Evolutionary conservation across 345 rosid genomes (phyloP).

Genomic region (Syzygium jambos): DNA sequence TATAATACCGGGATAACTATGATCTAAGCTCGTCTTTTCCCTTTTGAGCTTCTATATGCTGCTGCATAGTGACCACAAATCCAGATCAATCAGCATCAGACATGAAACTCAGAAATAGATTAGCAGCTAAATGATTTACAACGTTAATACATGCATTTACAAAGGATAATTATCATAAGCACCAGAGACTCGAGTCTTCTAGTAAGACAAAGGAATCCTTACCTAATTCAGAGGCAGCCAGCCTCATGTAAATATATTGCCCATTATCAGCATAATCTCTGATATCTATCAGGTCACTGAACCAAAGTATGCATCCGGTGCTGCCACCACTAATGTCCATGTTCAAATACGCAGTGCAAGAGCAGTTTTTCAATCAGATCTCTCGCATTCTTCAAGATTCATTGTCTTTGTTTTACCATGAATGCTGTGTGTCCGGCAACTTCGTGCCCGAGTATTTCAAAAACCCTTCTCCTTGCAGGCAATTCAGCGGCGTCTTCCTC

Average conservation of each 20-base stretch:
- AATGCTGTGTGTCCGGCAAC: constrained; percentile 28
- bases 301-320: constrained; percentile 49
- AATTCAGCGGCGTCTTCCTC: constrained; percentile 19
- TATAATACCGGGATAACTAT: constrained; percentile 7
- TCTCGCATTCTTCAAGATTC: constrained; percentile 14
- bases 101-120: background rate
- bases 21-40: constrained; percentile 1
- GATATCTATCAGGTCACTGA: constrained; percentile 29
- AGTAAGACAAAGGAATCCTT: background rate
- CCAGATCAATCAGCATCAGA: background rate
- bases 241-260: constrained; percentile 25
- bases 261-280: constrained; percentile 13
- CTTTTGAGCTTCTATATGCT: background rate
- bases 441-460: constrained; percentile 14
- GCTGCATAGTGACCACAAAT: background rate
- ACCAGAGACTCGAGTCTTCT: background rate
- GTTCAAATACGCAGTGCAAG: constrained; percentile 40
- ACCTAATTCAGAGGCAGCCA: constrained; percentile 29
- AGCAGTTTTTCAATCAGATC: constrained; percentile 30
- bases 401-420: constrained; percentile 10
- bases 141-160: background rate
- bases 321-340: constrained; percentile 24
- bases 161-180: background rate
- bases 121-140: background rate
- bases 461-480: constrained; percentile 28